Conservation (phyloP, 495 filamentous ascomycete species). For the Neohortaea acidophila region DNA sequence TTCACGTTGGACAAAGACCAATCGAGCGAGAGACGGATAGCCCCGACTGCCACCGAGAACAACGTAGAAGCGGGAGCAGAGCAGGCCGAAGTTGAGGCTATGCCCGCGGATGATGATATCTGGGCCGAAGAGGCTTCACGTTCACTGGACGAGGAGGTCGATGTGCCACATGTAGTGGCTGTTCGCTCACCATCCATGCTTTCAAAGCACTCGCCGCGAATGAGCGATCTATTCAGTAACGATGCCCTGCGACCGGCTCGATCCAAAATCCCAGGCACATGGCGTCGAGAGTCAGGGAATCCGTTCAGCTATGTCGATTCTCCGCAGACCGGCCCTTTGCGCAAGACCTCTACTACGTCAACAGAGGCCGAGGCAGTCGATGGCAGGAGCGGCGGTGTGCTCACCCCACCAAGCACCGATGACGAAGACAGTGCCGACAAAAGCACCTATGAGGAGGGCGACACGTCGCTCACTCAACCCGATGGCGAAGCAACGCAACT, state of each 20-base stretch:
- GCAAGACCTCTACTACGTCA: not conserved
- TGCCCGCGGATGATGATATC: constrained; percentile 20
- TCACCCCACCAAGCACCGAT: constrained; percentile 12
- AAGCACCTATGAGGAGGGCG: constrained; percentile 1
- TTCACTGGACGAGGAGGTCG: constrained; percentile 19
- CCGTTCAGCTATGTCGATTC: constrained; percentile 26
- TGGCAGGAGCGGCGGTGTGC: constrained; percentile 11
- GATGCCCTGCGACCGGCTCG: constrained; percentile 22
- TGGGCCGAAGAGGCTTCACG: constrained; percentile 32
- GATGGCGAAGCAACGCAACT: constrained; percentile 11
- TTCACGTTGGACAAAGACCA: too few species aligned
- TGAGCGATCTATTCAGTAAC: constrained; percentile 18
- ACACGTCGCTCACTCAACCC: constrained; percentile 3
- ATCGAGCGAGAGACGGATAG: too few species aligned
- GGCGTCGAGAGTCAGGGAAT: constrained; percentile 27
- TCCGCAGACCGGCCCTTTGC: constrained; percentile 3
- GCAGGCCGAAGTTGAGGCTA: constrained; percentile 1
- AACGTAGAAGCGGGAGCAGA: constrained; percentile 19
- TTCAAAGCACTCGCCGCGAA: constrained; percentile 1
- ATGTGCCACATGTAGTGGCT: not conserved
- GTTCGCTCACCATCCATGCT: too few species aligned
- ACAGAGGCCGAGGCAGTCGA: constrained; percentile 7
- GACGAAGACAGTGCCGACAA: constrained; percentile 1
- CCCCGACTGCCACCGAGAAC: constrained; percentile 38
- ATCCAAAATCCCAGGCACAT: constrained; percentile 31